Conservation (phyloP, 441 rosid species). For the Croton laevigatus region DNA sequence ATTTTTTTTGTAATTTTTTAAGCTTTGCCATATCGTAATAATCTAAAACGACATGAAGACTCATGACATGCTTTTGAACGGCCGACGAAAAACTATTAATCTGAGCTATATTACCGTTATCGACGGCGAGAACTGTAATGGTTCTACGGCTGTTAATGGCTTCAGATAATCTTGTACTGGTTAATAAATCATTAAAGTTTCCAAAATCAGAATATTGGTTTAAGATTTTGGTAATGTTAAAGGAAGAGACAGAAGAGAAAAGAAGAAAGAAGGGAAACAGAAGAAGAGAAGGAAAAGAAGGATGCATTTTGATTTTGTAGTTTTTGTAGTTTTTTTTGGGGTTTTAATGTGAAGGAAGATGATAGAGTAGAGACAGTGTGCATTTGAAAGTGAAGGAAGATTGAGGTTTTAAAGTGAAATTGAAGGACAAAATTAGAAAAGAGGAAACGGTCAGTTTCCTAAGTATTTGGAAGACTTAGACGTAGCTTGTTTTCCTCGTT, state of each 20-base stretch:
- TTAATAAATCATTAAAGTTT: constrained; percentile 42
- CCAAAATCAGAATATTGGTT: constrained; percentile 41
- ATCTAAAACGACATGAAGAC: constrained; percentile 64
- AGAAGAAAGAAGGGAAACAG: constrained; percentile 9
- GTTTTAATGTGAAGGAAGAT: background rate
- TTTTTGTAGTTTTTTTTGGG: background rate
- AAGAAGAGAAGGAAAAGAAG: background rate
- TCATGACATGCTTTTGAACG: constrained; percentile 42
- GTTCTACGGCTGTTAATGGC: constrained; percentile 45
- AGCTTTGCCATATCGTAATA: constrained; percentile 55
- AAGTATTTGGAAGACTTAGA: no score
- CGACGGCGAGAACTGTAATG: constrained; percentile 62
- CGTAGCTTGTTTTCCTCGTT: no score
- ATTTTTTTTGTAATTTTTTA: constrained; percentile 28
- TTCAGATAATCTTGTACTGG: constrained; percentile 33
- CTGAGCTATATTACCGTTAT: constrained; percentile 32
- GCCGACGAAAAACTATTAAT: constrained; percentile 33
- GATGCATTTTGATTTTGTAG: constrained; percentile 11
- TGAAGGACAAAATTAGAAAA: background rate
- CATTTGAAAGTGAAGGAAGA: background rate
- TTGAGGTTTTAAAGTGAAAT: background rate
- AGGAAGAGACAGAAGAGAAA: constrained; percentile 30
- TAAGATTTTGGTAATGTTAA: constrained; percentile 53
- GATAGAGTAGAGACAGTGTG: background rate
- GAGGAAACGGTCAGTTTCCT: background rate